Percentiles rank a stretch among this genome's conserved stretches.
Evolutionary conservation across 1,284 basidiomycete genomes (phyloP).

Genomic region (Bondarzewia mesenterica): DNA sequence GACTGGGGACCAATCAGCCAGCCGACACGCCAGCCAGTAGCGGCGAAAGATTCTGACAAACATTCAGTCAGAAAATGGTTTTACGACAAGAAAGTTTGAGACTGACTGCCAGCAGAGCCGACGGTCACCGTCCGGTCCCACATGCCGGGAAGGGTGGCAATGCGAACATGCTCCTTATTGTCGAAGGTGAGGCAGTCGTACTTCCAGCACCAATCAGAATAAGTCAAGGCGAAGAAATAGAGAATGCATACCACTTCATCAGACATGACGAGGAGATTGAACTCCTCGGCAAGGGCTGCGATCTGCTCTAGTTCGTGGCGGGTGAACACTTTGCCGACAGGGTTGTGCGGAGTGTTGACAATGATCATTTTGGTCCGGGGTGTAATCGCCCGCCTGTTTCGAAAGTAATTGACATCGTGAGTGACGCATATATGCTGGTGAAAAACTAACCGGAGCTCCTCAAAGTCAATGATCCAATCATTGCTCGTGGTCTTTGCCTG

Average conservation of each 20-base stretch:
- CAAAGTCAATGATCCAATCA: constrained; percentile 84
- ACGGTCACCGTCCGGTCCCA: constrained; percentile 91
- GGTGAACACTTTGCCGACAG: constrained; percentile 92
- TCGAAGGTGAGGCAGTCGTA: constrained; percentile 95
- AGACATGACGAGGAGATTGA: constrained; percentile 88
- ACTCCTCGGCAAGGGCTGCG: constrained; percentile 83
- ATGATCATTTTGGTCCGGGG: constrained; percentile 89
- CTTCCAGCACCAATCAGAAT: constrained; percentile 25
- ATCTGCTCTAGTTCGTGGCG: constrained; percentile 77
- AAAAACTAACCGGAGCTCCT: constrained; percentile 65
- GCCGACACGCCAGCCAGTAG: constrained; percentile 96
- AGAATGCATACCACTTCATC: constrained; percentile 82
- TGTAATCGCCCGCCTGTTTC: constrained; percentile 65
- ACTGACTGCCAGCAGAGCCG: constrained; percentile 71
- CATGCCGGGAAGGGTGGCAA: constrained; percentile 94
- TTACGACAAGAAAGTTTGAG: background rate
- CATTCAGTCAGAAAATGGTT: constrained; percentile 1
- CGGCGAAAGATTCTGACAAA: constrained; percentile 83
- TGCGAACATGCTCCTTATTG: constrained; percentile 80
- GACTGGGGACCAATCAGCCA: constrained; percentile 88
- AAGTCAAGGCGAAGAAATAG: background rate
- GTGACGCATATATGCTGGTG: background rate
- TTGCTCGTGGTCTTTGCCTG: constrained; percentile 55
- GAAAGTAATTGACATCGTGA: background rate
- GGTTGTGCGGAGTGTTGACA: constrained; percentile 94